Evolutionary conservation across 345 rosid species (phyloP).

Genomic region (Salix dunnii): DNA sequence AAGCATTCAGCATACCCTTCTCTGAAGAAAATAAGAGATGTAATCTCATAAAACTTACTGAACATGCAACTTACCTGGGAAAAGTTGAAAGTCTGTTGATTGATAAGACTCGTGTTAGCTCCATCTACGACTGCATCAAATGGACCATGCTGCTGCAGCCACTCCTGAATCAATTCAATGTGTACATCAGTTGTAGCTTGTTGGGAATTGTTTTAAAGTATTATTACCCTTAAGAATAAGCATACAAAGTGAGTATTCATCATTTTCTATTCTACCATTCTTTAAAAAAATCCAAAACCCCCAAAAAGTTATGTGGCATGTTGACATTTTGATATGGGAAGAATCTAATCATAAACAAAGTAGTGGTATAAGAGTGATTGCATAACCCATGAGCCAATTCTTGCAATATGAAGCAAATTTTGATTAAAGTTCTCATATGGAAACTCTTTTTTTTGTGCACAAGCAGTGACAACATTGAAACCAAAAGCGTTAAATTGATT

Average conservation of each 20-base stretch:
- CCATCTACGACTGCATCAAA: slow-evolving; percentile 92
- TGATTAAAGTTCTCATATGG: background rate
- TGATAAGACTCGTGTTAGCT: slow-evolving; percentile 69
- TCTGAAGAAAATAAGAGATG: slow-evolving; percentile 1
- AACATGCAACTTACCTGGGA: slow-evolving; percentile 44
- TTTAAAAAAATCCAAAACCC: background rate
- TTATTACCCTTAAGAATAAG: slow-evolving; percentile 9
- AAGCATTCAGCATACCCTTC: slow-evolving; percentile 6
- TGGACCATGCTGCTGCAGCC: slow-evolving; percentile 83
- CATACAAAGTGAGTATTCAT: background rate
- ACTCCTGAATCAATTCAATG: slow-evolving; percentile 52
- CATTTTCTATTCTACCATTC: slow-evolving; percentile 4
- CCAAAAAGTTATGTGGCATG: background rate
- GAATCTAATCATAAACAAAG: background rate
- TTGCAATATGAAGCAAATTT: background rate
- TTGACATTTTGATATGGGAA: slow-evolving; percentile 1
- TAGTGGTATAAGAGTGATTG: background rate
- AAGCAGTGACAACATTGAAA: background rate
- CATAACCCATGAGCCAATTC: background rate
- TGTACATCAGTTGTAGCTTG: slow-evolving; percentile 21
- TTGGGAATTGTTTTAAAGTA: slow-evolving; percentile 10
- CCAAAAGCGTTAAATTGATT: background rate
- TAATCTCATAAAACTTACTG: background rate
- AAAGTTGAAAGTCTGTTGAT: slow-evolving; percentile 55
- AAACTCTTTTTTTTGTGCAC: background rate